These are phyloP conservation scores for Lipomyces sp. DNA, from an alignment of 805 yeast genomes.

Conservation along the genomic window DNA sequence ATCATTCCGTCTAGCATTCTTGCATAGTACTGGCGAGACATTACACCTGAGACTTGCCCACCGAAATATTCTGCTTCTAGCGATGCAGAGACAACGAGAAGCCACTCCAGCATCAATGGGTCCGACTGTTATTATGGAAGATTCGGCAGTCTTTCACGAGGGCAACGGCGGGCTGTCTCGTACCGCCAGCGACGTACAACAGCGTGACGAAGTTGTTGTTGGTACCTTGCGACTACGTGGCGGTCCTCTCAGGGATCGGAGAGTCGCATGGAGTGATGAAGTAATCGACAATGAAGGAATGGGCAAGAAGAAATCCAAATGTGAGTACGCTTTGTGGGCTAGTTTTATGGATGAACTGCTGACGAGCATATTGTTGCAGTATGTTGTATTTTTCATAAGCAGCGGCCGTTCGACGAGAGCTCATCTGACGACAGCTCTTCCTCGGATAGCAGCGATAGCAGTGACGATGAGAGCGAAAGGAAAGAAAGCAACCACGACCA, in stretches of 20 bases:
- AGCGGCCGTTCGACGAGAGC: constrained; percentile 41
- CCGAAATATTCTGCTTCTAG: too few species aligned
- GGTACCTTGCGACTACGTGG: constrained; percentile 26
- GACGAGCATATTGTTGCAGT: constrained; percentile 33
- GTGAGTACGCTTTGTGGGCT: constrained; percentile 33
- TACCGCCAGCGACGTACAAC: neutral
- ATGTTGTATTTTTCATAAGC: constrained; percentile 62
- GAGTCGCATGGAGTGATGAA: constrained; percentile 80
- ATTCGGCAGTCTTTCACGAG: constrained; percentile 11
- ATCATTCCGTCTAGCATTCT: too few species aligned
- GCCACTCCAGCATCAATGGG: constrained; percentile 14
- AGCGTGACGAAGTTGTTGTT: constrained; percentile 2
- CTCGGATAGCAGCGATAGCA: constrained; percentile 44
- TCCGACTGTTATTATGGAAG: constrained; percentile 16
- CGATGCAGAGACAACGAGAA: constrained; percentile 18
- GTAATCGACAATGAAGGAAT: constrained; percentile 87
- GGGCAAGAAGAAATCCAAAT: constrained; percentile 84
- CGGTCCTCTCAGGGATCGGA: constrained; percentile 28
- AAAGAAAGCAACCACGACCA: too few species aligned
- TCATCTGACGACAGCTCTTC: constrained; percentile 37
- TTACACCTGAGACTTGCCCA: too few species aligned
- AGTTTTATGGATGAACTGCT: neutral
- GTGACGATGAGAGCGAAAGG: constrained; percentile 35
- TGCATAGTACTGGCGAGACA: too few species aligned
- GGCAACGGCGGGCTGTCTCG: constrained; percentile 3